Evolutionary conservation across 2,329 filamentous ascomycete genomes (phyloP), one percentile per base, ranked within the genome.

Genomic region (Neoascochyta sp.): DNA sequence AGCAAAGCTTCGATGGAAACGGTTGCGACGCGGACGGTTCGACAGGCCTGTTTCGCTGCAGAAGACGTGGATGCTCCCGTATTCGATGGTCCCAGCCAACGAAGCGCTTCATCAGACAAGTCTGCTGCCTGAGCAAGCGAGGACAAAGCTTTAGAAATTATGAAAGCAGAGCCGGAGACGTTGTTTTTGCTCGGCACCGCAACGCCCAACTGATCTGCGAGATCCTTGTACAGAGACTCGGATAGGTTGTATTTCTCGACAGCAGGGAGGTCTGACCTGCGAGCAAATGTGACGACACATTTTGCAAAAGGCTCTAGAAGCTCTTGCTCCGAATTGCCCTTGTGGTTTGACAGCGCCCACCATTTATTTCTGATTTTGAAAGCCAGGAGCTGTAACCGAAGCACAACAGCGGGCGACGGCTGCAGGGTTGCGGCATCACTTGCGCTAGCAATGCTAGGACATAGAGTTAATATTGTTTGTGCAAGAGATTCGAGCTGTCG

Each of bases 401-500:
- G 72, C 2, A 76, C 75, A 2, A 67, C 59, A 13, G 70, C 64
- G 1, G 83, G 80, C 2, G 68, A 67, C 3, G 80, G 69, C 37
- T 71, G 76, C 6, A 78, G 57, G 15, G 71, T 68, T 7, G 68
- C 60, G 36, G 81, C 74, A 48, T 89, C 84, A 22, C 81, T 76
- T 7, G 76, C 73, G 27, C 68, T 66, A 2, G 81, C 78, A n/a
- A 83, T 67, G 47, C 76, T 82, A 1, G 84, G 83, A 16, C 80
- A 75, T 1, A 88, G 62, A 1, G 78, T 74, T 1, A 88, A 64
- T 0, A 88, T 64, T 3, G 71, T 70, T 43, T 84, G 80, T 0
- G 81, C 78, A 2, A 87, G 53, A 0, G 70, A 72, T 27, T 86
- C 81, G 11, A 89, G 64, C 40, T 86, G 81, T 3, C 76, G 77